These are phyloP conservation scores for Entrophospora sp. DNA, from an alignment of 192 early-diverging fungal species.

Conservation along the genomic window DNA sequence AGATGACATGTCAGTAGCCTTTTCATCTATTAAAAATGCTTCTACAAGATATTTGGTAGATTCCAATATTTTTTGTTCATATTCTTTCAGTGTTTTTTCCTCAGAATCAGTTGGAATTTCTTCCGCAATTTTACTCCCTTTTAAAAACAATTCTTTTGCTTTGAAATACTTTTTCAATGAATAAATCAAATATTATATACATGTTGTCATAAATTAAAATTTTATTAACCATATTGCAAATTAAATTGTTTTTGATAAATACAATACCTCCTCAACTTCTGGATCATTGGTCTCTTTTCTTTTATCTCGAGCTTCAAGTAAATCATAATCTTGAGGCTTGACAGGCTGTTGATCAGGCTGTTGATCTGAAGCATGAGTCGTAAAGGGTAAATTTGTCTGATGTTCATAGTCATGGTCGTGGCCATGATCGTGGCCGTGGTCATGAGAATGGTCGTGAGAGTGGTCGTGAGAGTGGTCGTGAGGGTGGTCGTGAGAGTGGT, in stretches of 20 bases:
- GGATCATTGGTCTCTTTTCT: conserved; percentile 15
- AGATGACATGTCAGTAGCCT: conserved; percentile 49
- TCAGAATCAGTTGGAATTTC: conserved; percentile 42
- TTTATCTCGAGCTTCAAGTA: neutral
- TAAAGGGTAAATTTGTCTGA: too few relatives aligned
- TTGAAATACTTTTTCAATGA: conserved; percentile 33
- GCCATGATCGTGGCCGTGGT: neutral
- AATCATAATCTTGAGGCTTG: conserved; percentile 13
- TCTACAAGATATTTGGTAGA: conserved; percentile 45
- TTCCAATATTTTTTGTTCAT: conserved; percentile 41
- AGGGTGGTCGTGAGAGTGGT: neutral
- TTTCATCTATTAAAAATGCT: conserved; percentile 54
- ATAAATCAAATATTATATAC: neutral
- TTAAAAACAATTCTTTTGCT: conserved; percentile 43
- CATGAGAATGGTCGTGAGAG: neutral
- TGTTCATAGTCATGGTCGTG: neutral
- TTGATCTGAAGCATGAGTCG: neutral
- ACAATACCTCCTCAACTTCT: conserved; percentile 11
- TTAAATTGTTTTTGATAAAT: neutral
- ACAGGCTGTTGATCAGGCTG: neutral
- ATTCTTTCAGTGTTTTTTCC: conserved; percentile 34
- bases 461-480: conserved; percentile 7
- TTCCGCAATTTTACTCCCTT: conserved; percentile 41
- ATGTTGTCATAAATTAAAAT: neutral
- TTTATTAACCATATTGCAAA: too few relatives aligned